Percentiles rank a stretch among this genome's conserved stretches.
Evolutionary conservation across 176 grass and related monocot species (phyloP).

Genomic region (Eragrostis nindensis): DNA sequence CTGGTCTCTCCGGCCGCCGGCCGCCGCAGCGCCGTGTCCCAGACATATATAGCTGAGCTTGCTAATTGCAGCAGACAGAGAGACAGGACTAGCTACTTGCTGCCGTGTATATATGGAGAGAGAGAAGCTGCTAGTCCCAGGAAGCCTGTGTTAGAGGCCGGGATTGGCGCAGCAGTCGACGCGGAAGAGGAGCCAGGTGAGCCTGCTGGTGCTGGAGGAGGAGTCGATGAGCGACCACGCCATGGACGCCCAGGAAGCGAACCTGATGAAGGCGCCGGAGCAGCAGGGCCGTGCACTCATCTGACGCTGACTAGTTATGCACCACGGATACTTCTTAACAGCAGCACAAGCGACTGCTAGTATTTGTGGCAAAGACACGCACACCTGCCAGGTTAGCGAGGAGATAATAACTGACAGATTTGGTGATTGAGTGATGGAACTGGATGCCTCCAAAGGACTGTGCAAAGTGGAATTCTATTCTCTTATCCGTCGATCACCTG

Average conservation of each 20-base stretch:
- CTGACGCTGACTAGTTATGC: constrained; percentile 14
- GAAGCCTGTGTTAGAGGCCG: constrained; percentile 28
- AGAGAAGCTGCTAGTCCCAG: neutral
- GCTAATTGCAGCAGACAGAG: neutral
- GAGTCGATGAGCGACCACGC: constrained; percentile 49
- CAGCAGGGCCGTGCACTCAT: constrained; percentile 53
- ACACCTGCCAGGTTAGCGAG: neutral
- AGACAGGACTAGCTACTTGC: constrained; percentile 11
- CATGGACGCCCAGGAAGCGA: constrained; percentile 47
- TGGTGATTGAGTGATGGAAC: constrained; percentile 45
- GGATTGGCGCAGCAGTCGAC: constrained; percentile 34
- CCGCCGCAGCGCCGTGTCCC: constrained; percentile 22
- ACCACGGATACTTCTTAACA: too few relatives aligned
- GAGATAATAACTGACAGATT: neutral
- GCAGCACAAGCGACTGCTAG: neutral
- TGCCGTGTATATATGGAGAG: neutral
- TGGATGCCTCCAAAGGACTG: constrained; percentile 23
- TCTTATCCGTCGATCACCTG: neutral
- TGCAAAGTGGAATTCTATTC: constrained; percentile 16
- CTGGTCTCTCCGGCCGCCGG: constrained; percentile 12
- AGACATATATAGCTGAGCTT: constrained; percentile 32
- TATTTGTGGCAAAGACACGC: constrained; percentile 7
- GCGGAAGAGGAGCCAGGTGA: constrained; percentile 64
- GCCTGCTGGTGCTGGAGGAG: constrained; percentile 46
- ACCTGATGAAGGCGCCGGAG: constrained; percentile 13